Evolutionary conservation across 208 protist species (phyloP).

Genomic region (Leishmania gerbilli): DNA sequence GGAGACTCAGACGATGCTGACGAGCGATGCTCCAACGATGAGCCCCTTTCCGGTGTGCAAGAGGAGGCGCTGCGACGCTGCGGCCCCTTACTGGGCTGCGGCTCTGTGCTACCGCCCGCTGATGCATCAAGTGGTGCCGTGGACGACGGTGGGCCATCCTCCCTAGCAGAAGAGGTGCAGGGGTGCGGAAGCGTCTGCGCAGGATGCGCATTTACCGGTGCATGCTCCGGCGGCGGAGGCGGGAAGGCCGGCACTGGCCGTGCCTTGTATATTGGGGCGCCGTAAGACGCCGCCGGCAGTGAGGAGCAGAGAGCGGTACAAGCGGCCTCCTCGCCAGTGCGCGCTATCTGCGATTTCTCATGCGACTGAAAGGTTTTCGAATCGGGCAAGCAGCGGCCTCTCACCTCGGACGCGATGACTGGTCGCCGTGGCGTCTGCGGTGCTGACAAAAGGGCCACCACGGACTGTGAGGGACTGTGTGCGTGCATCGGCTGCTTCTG

Average conservation of each 20-base stretch:
- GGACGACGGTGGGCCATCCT: not conserved
- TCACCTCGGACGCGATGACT: not conserved
- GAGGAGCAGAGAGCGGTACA: not conserved
- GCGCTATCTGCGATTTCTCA: not conserved
- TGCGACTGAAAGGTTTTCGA: not conserved
- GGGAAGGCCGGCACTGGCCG: not conserved
- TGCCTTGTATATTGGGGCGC: not conserved
- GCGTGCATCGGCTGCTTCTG: not conserved
- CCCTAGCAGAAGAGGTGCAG: not conserved
- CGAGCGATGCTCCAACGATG: not conserved
- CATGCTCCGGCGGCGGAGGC: not conserved
- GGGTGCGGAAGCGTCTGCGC: not conserved
- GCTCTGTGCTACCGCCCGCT: not conserved
- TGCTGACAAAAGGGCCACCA: not conserved
- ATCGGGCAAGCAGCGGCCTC: not conserved
- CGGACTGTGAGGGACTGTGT: not conserved
- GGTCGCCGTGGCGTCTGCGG: conserved; percentile 7
- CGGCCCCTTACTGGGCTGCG: not conserved
- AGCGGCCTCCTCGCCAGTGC: not conserved
- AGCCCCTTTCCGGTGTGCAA: not conserved
- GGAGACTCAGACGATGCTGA: not conserved
- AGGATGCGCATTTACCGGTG: not conserved
- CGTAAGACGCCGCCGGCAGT: not conserved
- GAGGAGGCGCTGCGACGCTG: not conserved
- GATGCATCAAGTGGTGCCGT: not conserved